Conservation (phyloP, 1,284 basidiomycete species). For the Pseudozyma pruni region DNA sequence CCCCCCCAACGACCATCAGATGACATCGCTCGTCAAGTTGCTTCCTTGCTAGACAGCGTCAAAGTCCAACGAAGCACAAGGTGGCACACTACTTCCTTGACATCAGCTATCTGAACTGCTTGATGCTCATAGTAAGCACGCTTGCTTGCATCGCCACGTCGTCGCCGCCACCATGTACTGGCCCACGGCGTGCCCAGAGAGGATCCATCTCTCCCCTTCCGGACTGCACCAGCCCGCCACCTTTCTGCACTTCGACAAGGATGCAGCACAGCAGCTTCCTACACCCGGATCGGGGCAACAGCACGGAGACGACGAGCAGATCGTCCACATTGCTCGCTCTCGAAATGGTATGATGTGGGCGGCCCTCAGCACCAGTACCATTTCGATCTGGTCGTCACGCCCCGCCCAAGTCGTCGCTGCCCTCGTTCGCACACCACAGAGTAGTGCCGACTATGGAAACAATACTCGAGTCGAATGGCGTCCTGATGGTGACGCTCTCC, state of each 20-base stretch:
- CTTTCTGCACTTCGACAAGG: slow-evolving; percentile 42
- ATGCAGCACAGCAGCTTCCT: slow-evolving; percentile 40
- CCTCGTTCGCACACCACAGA: slow-evolving; percentile 54
- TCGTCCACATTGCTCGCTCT: slow-evolving; percentile 53
- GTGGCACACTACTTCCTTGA: too few species aligned
- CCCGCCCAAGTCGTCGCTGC: slow-evolving; percentile 62
- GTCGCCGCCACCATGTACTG: slow-evolving; percentile 60
- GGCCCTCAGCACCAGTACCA: slow-evolving; percentile 41
- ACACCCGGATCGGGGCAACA: not conserved
- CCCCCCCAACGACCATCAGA: too few species aligned
- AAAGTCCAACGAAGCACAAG: too few species aligned
- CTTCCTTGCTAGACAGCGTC: too few species aligned
- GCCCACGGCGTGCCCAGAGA: slow-evolving; percentile 60
- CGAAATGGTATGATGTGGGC: slow-evolving; percentile 59
- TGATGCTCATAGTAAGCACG: too few species aligned
- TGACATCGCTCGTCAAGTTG: too few species aligned
- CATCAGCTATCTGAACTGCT: too few species aligned
- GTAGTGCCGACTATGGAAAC: slow-evolving; percentile 59
- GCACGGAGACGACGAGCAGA: slow-evolving; percentile 19
- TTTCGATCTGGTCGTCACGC: slow-evolving; percentile 57
- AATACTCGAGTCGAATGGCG: slow-evolving; percentile 59
- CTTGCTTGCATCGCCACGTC: not conserved
- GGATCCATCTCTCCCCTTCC: slow-evolving; percentile 55
- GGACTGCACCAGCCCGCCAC: slow-evolving; percentile 35
- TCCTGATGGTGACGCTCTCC: slow-evolving; percentile 48